phyloP scores from a whole-genome alignment of 805 yeast genomes.

The Teunomyces aglyptinius region DNA sequence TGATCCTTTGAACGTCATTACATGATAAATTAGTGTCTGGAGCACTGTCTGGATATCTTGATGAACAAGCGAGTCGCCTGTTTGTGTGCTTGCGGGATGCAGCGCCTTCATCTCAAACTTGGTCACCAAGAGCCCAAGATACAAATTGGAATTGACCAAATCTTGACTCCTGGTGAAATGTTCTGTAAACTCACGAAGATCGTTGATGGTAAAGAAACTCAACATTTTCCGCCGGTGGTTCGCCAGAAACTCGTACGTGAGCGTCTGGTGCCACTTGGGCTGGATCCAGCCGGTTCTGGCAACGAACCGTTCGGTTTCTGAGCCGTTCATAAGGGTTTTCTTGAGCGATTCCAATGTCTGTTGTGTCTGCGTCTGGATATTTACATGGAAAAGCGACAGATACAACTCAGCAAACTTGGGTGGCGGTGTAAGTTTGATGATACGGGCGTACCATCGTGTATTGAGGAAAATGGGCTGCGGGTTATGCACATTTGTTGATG shows the following conservation, averaged over 20 bases:
- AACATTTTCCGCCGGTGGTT: conserved; percentile 27
- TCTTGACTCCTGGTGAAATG: conserved; percentile 24
- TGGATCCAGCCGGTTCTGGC: conserved; percentile 35
- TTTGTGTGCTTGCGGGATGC: neutral
- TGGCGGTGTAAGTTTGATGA: conserved; percentile 18
- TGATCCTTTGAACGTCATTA: conserved; percentile 39
- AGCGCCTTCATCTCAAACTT: conserved; percentile 34
- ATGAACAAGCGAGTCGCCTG: conserved; percentile 9
- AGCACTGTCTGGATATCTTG: conserved; percentile 28
- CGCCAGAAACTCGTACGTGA: conserved; percentile 13
- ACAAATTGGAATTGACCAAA: conserved; percentile 31
- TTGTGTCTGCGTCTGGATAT: conserved; percentile 27
- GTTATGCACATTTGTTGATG: conserved; percentile 22
- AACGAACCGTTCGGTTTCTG: conserved; percentile 30
- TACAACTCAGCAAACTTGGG: conserved; percentile 22
- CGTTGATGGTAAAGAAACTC: conserved; percentile 28
- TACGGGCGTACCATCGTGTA: conserved; percentile 12
- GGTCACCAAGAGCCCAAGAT: conserved; percentile 33
- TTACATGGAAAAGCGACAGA: conserved; percentile 29
- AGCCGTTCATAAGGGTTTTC: conserved; percentile 24
- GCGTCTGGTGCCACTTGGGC: conserved; percentile 38
- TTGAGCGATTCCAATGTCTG: conserved; percentile 17
- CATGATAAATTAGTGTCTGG: conserved; percentile 26
- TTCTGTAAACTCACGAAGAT: conserved; percentile 22
- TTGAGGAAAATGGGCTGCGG: conserved; percentile 19